A percentile compares a stretch with the other conserved stretches of the same genome.
Evolutionary conservation across 2,329 filamentous ascomycete species (phyloP).

Genomic region (Fusarium oligoseptatum): DNA sequence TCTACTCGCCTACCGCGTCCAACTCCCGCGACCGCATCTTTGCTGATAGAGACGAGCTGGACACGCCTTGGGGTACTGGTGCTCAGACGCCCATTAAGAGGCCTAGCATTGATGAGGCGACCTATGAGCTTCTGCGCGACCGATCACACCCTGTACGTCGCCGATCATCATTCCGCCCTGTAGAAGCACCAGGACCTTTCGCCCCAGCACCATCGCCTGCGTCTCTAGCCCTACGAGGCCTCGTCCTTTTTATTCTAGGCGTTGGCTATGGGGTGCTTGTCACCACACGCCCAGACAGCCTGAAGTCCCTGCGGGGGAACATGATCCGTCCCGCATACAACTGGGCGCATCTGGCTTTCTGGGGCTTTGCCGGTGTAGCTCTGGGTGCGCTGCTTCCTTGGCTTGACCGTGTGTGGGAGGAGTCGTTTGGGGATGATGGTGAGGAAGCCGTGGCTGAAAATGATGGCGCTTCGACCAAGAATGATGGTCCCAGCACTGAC

Average conservation of each 20-base stretch:
- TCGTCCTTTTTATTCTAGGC: slow-evolving; percentile 82
- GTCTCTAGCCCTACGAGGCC: slow-evolving; percentile 68
- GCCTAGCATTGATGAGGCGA: slow-evolving; percentile 59
- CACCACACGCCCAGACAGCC: slow-evolving; percentile 69
- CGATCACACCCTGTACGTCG: slow-evolving; percentile 53
- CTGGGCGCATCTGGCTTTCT: slow-evolving; percentile 81
- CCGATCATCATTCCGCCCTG: slow-evolving; percentile 52
- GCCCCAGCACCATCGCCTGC: slow-evolving; percentile 52
- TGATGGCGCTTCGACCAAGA: slow-evolving; percentile 42
- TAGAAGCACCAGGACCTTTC: slow-evolving; percentile 41
- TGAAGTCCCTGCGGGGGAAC: slow-evolving; percentile 70
- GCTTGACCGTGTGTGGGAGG: slow-evolving; percentile 83
- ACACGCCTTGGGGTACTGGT: slow-evolving; percentile 84
- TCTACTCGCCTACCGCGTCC: slow-evolving; percentile 80
- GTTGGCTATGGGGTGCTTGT: slow-evolving; percentile 87
- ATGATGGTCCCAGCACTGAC: slow-evolving; percentile 66
- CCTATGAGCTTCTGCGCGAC: slow-evolving; percentile 59
- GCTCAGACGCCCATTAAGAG: slow-evolving; percentile 74
- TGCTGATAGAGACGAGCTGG: slow-evolving; percentile 64
- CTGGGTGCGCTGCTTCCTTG: slow-evolving; percentile 86
- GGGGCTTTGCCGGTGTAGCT: slow-evolving; percentile 83
- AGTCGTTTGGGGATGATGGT: slow-evolving; percentile 57
- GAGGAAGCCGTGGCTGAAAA: slow-evolving; percentile 49
- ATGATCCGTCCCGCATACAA: slow-evolving; percentile 59
- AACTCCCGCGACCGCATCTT: slow-evolving; percentile 63